These are phyloP conservation scores for Jatropha multifida DNA, from an alignment of 441 rosid species.

Conservation along the genomic window DNA sequence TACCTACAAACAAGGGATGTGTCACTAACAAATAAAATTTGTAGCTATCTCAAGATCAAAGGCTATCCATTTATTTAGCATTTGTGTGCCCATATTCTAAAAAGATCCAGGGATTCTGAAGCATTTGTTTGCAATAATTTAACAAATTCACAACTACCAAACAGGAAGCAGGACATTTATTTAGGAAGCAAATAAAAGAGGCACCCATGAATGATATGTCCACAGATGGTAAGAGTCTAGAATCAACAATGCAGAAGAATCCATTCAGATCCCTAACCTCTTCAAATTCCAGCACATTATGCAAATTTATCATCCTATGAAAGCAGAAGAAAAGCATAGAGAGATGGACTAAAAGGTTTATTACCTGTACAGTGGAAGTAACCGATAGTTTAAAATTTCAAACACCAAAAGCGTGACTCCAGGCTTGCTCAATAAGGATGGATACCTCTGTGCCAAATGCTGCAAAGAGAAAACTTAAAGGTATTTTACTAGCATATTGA, in stretches of 20 bases:
- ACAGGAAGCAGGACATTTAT: not conserved
- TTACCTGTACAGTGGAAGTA: slow-evolving; percentile 98
- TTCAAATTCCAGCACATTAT: not conserved
- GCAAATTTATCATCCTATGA: slow-evolving; percentile 10
- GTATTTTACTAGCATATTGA: slow-evolving; percentile 15
- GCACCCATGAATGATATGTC: not conserved
- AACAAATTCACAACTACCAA: slow-evolving; percentile 6
- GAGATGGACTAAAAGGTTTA: slow-evolving; percentile 17
- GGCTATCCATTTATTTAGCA: slow-evolving; percentile 3
- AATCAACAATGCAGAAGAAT: slow-evolving; percentile 15
- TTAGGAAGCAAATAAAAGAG: slow-evolving; percentile 7
- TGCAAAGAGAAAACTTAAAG: slow-evolving; percentile 38
- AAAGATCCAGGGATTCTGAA: not conserved
- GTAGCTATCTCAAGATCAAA: not conserved
- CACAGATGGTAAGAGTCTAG: not conserved
- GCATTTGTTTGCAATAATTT: not conserved
- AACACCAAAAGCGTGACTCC: slow-evolving; percentile 88
- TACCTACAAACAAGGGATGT: slow-evolving; percentile 54
- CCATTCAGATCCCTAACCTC: not conserved
- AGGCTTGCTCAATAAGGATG: slow-evolving; percentile 84
- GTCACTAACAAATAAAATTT: slow-evolving; percentile 1
- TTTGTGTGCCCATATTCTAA: slow-evolving; percentile 1
- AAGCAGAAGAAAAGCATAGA: slow-evolving; percentile 16
- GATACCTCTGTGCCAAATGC: slow-evolving; percentile 92
- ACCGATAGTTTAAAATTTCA: slow-evolving; percentile 89